Percentiles rank a stretch among this genome's conserved stretches.
phyloP scores from a whole-genome alignment of 2,329 filamentous ascomycete genomes.

The Arthrobotrys entomopaga region DNA sequence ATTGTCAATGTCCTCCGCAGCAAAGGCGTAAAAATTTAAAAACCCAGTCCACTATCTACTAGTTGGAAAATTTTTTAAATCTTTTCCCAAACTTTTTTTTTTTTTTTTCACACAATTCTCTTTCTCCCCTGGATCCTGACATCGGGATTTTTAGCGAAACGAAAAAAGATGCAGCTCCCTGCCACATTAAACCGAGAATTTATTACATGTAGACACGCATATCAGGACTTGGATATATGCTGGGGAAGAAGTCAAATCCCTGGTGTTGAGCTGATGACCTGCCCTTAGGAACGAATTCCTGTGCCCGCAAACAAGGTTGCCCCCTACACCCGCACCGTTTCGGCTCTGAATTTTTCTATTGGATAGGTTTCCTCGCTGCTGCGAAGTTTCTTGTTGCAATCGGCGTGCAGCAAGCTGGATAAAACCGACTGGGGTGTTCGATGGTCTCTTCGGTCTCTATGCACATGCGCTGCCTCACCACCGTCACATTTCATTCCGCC shows the following conservation, averaged over 20 bases:
- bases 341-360: slow-evolving; percentile 41
- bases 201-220: slow-evolving; percentile 27
- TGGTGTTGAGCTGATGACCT: slow-evolving; percentile 45
- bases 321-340: slow-evolving; percentile 31
- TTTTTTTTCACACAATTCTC: too few species aligned
- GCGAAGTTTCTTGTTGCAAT: slow-evolving; percentile 40
- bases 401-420: slow-evolving; percentile 32
- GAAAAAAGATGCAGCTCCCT: slow-evolving; percentile 21
- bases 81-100: neutral
- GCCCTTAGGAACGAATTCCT: slow-evolving; percentile 37
- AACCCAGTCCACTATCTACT: slow-evolving; percentile 7
- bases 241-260: slow-evolving; percentile 30
- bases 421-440: slow-evolving; percentile 14
- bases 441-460: slow-evolving; percentile 5
- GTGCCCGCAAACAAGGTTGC: slow-evolving; percentile 40
- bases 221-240: slow-evolving; percentile 15
- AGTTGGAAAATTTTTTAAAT: slow-evolving; percentile 11
- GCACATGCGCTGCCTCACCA: slow-evolving; percentile 16
- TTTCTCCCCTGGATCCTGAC: slow-evolving; percentile 17
- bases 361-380: slow-evolving; percentile 31
- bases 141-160: slow-evolving; percentile 42
- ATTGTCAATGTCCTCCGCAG: slow-evolving; percentile 85
- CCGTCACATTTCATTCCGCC: slow-evolving; percentile 40
- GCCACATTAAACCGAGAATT: slow-evolving; percentile 40
- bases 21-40: slow-evolving; percentile 82